Evolutionary conservation across 192 early-diverging fungal genomes (phyloP), one percentile per base, ranked within the genome.

Genomic region (Coemansia sp.): DNA sequence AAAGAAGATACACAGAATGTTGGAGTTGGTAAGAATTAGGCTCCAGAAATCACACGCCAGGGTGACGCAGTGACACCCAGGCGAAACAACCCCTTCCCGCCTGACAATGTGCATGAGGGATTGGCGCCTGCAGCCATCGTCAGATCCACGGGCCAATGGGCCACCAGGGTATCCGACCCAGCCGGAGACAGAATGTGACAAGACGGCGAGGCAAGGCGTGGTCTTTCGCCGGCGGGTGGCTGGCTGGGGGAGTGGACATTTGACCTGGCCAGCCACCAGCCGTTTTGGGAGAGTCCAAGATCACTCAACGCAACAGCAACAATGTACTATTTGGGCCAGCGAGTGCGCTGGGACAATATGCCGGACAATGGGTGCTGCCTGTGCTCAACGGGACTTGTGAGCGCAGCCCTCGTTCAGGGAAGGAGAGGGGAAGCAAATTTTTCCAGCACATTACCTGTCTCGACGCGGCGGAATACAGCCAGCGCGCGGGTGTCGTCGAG

Each of bases 401-500:
- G 38, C 16, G 42, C 42, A 19, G 14, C 12, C 38, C 16, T 16
- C 4, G 16, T 44, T n/a, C 42, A 44, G 42, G 42, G 42, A n/a
- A 44, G 16, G 42, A 19, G 18, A 44, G 30, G 30, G 30, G 42
- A 44, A 44, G 14, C 3, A 21, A 2, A 49, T 24, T 22, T 21
- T 10, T 27, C 11, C 27, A 31, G 21, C 7, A 27, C 23, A 27
- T 44, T 79, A 79, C 76, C 76, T 62, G 76, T 80, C 47, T 80
- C 77, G 24, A 63, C 56, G 23, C 77, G 71, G 42, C 77, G 71
- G 71, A 81, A 81, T n/a, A 75, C 69, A 7, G 73, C 79, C 29
- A 81, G 65, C 31, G 79, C 79, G 21, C 79, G 68, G 3, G 73
- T 71, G 56, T 81, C 73, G 65, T 69, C 62, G 38, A 81, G 79